Percentiles rank a stretch among this genome's conserved stretches.
phyloP scores from a whole-genome alignment of 768 basidiomycete genomes.

The Epithele typhae region DNA sequence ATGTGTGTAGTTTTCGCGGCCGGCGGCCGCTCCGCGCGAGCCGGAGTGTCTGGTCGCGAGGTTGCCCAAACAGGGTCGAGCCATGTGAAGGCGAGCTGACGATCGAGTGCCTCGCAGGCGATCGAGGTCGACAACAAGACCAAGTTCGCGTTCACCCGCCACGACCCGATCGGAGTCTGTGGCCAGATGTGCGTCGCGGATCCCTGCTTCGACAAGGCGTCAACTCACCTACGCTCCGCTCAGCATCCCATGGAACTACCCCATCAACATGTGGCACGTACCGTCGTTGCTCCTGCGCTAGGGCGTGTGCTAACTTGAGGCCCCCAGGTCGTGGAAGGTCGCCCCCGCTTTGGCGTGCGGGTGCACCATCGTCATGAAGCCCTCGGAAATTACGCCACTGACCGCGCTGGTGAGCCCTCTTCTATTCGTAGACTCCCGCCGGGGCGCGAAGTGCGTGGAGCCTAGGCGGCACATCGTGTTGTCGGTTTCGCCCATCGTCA shows the following conservation, averaged over 20 bases:
- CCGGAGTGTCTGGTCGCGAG: too few relatives aligned
- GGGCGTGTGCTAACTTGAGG: neutral
- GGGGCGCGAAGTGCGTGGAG: too few relatives aligned
- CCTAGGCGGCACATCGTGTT: too few relatives aligned
- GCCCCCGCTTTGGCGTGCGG: slow-evolving; percentile 89
- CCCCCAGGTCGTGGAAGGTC: slow-evolving; percentile 79
- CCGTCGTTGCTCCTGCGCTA: too few relatives aligned
- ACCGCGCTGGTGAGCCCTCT: slow-evolving; percentile 59
- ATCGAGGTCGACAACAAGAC: slow-evolving; percentile 76
- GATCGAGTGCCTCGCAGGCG: slow-evolving; percentile 35
- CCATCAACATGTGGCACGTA: slow-evolving; percentile 75
- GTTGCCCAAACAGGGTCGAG: too few relatives aligned
- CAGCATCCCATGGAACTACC: slow-evolving; percentile 93
- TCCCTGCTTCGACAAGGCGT: neutral
- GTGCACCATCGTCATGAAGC: slow-evolving; percentile 94
- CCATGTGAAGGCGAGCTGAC: too few relatives aligned
- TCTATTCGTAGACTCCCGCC: too few relatives aligned
- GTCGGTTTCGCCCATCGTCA: too few relatives aligned
- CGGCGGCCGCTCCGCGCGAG: too few relatives aligned
- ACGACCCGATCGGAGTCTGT: slow-evolving; percentile 92
- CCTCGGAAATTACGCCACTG: slow-evolving; percentile 82
- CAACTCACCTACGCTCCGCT: slow-evolving; percentile 4
- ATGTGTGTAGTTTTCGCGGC: too few relatives aligned
- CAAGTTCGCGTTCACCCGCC: slow-evolving; percentile 82
- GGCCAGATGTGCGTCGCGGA: slow-evolving; percentile 67